Conservation (phyloP, 768 basidiomycete genomes). For the Psilocybe azurescens region DNA sequence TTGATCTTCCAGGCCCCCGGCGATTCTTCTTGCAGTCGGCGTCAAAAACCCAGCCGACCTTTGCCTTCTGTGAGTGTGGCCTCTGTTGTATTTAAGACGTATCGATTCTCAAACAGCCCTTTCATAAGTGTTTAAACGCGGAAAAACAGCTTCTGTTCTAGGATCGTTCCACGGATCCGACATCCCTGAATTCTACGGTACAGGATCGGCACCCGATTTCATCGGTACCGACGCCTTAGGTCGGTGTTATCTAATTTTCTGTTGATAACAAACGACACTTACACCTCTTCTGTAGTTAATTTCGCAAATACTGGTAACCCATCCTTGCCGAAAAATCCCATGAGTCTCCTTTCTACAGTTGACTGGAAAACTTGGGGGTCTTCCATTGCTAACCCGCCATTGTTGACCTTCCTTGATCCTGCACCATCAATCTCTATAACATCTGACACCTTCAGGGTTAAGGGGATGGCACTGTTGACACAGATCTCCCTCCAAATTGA, state of each 20-base stretch:
- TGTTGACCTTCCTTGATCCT: conserved; percentile 26
- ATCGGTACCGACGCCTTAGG: conserved; percentile 25
- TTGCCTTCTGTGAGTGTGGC: conserved; percentile 4
- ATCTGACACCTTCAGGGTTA: conserved; percentile 21
- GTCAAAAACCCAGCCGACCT: conserved; percentile 15
- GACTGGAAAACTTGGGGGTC: conserved; percentile 24
- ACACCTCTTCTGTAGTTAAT: conserved; percentile 15
- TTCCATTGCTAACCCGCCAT: conserved; percentile 19
- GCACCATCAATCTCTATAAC: conserved; percentile 22
- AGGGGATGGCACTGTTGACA: conserved; percentile 21
- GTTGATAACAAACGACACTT: neutral
- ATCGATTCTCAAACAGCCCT: neutral
- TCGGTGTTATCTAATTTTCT: neutral
- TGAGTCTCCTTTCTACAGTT: conserved; percentile 23
- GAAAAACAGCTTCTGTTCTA: conserved; percentile 29
- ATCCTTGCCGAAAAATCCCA: conserved; percentile 17
- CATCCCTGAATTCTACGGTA: conserved; percentile 22
- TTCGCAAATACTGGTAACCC: conserved; percentile 20
- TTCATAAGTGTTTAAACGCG: conserved; percentile 37
- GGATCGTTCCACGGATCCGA: conserved; percentile 28
- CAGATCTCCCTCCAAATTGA: conserved; percentile 7
- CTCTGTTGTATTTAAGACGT: neutral
- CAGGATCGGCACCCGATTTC: conserved; percentile 17
- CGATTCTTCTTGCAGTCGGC: conserved; percentile 39
- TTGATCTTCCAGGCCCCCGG: conserved; percentile 38